Conservation (phyloP, 163 green algal species). For the Dunaliella salina region DNA sequence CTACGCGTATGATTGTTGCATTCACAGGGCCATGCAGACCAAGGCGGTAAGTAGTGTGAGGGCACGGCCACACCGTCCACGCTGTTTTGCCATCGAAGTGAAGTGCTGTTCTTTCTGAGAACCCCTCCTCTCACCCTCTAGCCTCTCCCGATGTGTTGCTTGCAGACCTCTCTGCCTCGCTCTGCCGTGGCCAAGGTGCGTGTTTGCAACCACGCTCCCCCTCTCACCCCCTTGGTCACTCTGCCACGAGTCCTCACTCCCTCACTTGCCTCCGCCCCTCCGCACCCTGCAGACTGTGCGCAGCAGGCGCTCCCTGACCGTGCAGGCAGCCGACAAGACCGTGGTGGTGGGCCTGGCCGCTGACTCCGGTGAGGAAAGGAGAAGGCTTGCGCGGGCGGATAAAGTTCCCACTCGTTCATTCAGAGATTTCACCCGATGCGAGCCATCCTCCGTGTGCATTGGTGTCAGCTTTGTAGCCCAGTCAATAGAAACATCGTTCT, state of each 20-base stretch:
- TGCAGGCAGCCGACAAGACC: slow-evolving; percentile 52
- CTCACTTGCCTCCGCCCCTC: background rate
- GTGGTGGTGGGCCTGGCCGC: slow-evolving; percentile 96
- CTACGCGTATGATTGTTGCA: background rate
- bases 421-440: background rate
- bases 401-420: background rate
- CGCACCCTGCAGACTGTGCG: slow-evolving; percentile 2
- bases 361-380: slow-evolving; percentile 76
- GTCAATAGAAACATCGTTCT: background rate
- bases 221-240: too few relatives aligned
- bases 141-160: background rate
- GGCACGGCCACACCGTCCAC: background rate
- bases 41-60: background rate
- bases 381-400: background rate
- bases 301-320: slow-evolving; percentile 31
- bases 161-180: slow-evolving; percentile 11
- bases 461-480: too few relatives aligned
- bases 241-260: background rate
- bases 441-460: background rate
- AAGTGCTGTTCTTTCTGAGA: background rate
- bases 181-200: slow-evolving; percentile 13
- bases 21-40: background rate
- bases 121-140: background rate
- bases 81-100: background rate
- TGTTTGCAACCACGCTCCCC: background rate